Percentiles rank a stretch among this genome's conserved stretches.
These are phyloP conservation scores for Pleurotus tuoliensis DNA, from an alignment of 768 basidiomycete species.

Conservation along the genomic window DNA sequence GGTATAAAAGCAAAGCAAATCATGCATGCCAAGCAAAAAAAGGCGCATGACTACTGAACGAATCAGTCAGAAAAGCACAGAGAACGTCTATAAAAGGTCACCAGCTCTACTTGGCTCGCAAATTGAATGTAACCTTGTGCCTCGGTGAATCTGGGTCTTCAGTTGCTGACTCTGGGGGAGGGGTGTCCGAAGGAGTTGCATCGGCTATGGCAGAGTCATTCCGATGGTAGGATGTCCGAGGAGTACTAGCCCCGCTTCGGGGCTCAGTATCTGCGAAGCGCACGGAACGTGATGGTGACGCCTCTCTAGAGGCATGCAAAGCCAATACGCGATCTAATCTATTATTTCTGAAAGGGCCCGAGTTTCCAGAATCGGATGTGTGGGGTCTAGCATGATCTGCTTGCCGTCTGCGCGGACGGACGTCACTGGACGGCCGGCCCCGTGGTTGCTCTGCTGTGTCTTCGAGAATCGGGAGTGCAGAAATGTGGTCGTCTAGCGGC, in stretches of 20 bases:
- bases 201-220: background rate
- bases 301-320: constrained; percentile 15
- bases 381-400: background rate
- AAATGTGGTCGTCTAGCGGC: background rate
- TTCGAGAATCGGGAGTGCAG: background rate
- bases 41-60: background rate
- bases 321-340: constrained; percentile 16
- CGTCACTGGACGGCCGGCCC: background rate
- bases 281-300: constrained; percentile 26
- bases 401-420: background rate
- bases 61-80: background rate
- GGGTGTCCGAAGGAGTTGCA: background rate
- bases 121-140: constrained; percentile 5
- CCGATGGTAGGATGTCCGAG: constrained; percentile 3
- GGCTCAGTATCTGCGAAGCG: constrained; percentile 20
- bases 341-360: constrained; percentile 11
- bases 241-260: constrained; percentile 16
- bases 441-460: background rate
- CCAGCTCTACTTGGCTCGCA: background rate
- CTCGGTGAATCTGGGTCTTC: background rate
- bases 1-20: no score
- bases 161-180: background rate
- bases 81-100: background rate
- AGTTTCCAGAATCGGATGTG: background rate
- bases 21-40: background rate